Evolutionary conservation across 1,284 basidiomycete genomes (phyloP), one percentile per base, ranked within the genome.

Genomic region (Grifola frondosa): DNA sequence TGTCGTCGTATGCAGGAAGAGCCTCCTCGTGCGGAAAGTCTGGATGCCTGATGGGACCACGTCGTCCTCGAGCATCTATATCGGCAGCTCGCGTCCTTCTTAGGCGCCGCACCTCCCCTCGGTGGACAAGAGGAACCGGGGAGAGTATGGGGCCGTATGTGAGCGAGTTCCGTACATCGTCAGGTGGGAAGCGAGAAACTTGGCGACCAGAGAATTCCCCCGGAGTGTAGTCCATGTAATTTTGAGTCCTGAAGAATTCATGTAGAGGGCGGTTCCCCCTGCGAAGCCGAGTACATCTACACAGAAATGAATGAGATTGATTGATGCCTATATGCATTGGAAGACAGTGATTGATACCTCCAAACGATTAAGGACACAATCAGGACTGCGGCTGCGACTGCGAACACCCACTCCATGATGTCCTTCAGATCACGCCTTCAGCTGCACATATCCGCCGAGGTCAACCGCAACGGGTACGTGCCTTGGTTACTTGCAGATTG

Each of bases 1-100:
- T 53, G 44, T 53, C 52, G 39, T 53, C 52, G 25, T 53, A 53
- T 25, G 40, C 43, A 3, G 52, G 52, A 16, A 53, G 28, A 34
- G 44, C 40, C 17, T 53, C 52, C 13, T 48, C 38, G n/a, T n/a
- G n/a, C 4, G 51, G 51, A 13, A 48, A 46, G 21, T 53, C 51
- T 10, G 51, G 51, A 12, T 53, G 51, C n/a, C 42, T 29, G 21
- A 53, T 23, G 13, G 34, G 4, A 3, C 51, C 51, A 10, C 51
- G 23, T 16, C 51, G 40, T 10, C 51, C 51, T 16, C 40, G 15
- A 7, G 20, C 40, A 21, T 43, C 51, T 20, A 53, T 42, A 36
- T 53, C 51, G 1, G 33, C 48, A 1, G 48, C 51, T 23, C 35
- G 34, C 6, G 48, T 45, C 5, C 51, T 44, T 12, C 48, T 40